Evolutionary conservation across 2,329 filamentous ascomycete species (phyloP).

Genomic region (Juglanconis juglandina): DNA sequence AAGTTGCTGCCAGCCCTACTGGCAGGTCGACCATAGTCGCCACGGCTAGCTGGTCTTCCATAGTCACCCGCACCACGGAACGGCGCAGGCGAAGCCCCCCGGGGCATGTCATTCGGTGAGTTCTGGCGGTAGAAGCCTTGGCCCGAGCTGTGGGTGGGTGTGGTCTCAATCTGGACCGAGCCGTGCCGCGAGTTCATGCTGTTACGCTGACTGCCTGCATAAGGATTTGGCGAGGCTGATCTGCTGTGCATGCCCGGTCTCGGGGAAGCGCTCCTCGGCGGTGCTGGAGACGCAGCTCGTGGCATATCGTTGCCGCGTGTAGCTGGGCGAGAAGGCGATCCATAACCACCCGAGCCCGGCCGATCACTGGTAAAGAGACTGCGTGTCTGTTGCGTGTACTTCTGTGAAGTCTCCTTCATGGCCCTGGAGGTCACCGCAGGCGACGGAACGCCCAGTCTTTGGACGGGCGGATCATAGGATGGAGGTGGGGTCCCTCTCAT

Average conservation of each 20-base stretch:
- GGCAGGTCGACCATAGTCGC: constrained; percentile 30
- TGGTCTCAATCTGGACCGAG: constrained; percentile 37
- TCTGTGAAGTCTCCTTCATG: constrained; percentile 93
- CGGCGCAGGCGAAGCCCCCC: constrained; percentile 47
- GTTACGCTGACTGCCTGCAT: constrained; percentile 39
- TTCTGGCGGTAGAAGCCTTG: constrained; percentile 50
- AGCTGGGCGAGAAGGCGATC: constrained; percentile 50
- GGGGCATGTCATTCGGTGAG: constrained; percentile 46
- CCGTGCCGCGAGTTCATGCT: constrained; percentile 26
- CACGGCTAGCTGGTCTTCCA: constrained; percentile 49
- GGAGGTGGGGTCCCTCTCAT: constrained; percentile 79
- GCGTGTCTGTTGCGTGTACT: constrained; percentile 78
- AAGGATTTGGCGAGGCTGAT: constrained; percentile 63
- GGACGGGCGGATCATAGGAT: constrained; percentile 75
- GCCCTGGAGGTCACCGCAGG: constrained; percentile 89
- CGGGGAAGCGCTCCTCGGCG: constrained; percentile 62
- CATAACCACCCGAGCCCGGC: constrained; percentile 34
- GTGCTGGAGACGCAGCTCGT: constrained; percentile 64
- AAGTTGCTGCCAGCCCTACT: constrained; percentile 31
- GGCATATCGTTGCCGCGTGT: constrained; percentile 59
- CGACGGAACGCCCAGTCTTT: constrained; percentile 80
- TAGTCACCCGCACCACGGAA: constrained; percentile 39
- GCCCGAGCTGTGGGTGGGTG: constrained; percentile 45
- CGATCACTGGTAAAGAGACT: constrained; percentile 61
- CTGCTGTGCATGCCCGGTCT: constrained; percentile 52